Base-by-base conservation (phyloP, 768 basidiomycete genomes). In the Pleurotus salmoneostramineus region DNA sequence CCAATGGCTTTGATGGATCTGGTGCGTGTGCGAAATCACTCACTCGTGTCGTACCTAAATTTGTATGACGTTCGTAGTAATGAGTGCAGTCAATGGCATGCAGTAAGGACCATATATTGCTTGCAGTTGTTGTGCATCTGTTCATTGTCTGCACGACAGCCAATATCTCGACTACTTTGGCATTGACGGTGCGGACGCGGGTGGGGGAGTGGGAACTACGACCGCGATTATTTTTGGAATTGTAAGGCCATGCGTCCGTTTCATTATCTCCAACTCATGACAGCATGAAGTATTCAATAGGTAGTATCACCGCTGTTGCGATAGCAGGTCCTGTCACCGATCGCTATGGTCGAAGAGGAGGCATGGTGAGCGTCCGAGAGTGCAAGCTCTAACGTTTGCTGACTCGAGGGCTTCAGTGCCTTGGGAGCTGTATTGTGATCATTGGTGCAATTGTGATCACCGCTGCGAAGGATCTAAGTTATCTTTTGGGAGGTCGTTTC, bases 401-500 rank as follows among this genome's bases (percentile, higher is more conserved):
- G 11, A 55, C 21, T 33, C 43, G 14, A 37, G 40, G n/a, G 3
- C 45, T 45, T 21, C 17, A 78, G 77, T 74, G 73, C 52, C 54
- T 67, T 31, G 78, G 77, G 47, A 72, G 74, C 54, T 27, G 74
- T 2, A 74, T 78, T 56, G 72, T 77, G 43, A 65, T 78, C 31
- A 63, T 71, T 37, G 77, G 77, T 70, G 75, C 79, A 42, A 66
- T 80, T 48, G 73, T 80, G 40, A 71, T 81, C 35, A 77, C 79
- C 3, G 70, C 76, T 5, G 72, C 83, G 3, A 76, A 75, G 59
- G 66, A 70, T 54, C 68, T 73, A 21, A 57, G 69, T 4, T 82
- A 83, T 60, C 77, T 85, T 54, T 71, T 83, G 37, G 80, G 69
- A 15, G 83, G 82, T 45, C 69, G 81, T 27, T 80, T 81, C 62